Evolutionary conservation across 805 yeast species (phyloP), one percentile per base, ranked within the genome.

Genomic region (Lipomyces yamanashiensis): DNA sequence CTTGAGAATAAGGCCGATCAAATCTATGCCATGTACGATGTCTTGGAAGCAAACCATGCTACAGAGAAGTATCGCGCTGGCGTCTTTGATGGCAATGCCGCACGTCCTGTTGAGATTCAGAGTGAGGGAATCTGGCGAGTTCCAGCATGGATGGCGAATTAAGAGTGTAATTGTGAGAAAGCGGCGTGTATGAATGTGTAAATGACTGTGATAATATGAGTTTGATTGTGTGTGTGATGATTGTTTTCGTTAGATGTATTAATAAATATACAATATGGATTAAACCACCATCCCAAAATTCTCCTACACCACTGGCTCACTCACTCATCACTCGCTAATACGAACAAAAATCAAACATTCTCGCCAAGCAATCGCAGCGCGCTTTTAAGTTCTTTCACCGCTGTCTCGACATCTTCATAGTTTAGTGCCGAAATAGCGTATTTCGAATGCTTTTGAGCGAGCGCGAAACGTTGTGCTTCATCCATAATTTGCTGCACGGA

Each of bases 341-440:
- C 28, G 19, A 5, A 39, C 13, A 19, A 6, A 39, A 40, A 9
- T 41, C 48, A 49, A 19, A 57, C 57, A 51, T 45, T 39, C 54
- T 64, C 63, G 13, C 68, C 68, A 40, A 64, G 43, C 2, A 62
- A 13, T 34, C 49, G 33, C 19, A 87, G 73, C 0, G 89, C 88
- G 45, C 78, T 73, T 37, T 75, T 70, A 40, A 87, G 76, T 73
- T 87, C 88, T 8, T 70, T 70, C 54, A 85, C 79, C 2, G 92
- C 92, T 0, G 92, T 88, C n/a, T 70, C 75, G 7, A 81, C 74
- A 65, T 87, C 92, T 69, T 88, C 92, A 71, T 86, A 88, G 71
- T 85, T 85, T 41, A 87, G 78, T 0, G 92, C 91, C 10, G 90
- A 86, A 10, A 86, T 81, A n/a, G 90, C 92, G 71, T 83, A 87